These are phyloP conservation scores for Amanita phalloides DNA, from an alignment of 768 basidiomycete species.

Conservation along the genomic window DNA sequence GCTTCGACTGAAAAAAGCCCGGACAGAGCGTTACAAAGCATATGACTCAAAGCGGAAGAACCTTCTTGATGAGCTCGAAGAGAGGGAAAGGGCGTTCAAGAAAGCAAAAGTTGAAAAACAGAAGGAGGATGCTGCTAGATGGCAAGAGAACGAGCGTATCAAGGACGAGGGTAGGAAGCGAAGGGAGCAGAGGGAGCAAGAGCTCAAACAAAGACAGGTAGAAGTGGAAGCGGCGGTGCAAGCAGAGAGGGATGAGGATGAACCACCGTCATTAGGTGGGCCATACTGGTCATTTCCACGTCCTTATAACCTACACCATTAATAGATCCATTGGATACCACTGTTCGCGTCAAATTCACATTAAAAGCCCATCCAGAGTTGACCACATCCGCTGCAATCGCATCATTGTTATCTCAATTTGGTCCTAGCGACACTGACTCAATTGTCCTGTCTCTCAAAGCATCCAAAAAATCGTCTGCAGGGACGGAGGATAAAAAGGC, in stretches of 20 bases:
- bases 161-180: constrained; percentile 64
- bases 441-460: constrained; percentile 59
- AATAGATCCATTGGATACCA: constrained; percentile 59
- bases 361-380: constrained; percentile 47
- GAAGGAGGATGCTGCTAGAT: constrained; percentile 40
- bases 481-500: constrained; percentile 35
- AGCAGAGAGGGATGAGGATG: constrained; percentile 26
- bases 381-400: constrained; percentile 38
- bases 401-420: constrained; percentile 43
- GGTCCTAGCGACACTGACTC: constrained; percentile 53
- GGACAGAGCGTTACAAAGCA: constrained; percentile 55
- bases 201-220: constrained; percentile 31
- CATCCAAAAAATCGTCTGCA: constrained; percentile 34
- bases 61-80: constrained; percentile 71
- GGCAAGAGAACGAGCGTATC: constrained; percentile 58
- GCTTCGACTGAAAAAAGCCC: constrained; percentile 57
- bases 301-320: constrained; percentile 1
- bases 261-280: constrained; percentile 47
- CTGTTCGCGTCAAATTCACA: constrained; percentile 61
- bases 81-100: constrained; percentile 68
- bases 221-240: constrained; percentile 25
- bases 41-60: constrained; percentile 67
- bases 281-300: neutral
- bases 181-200: constrained; percentile 56
- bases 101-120: constrained; percentile 55